phyloP scores from a whole-genome alignment of 2,329 filamentous ascomycete genomes.

The Aspergillus sp. region DNA sequence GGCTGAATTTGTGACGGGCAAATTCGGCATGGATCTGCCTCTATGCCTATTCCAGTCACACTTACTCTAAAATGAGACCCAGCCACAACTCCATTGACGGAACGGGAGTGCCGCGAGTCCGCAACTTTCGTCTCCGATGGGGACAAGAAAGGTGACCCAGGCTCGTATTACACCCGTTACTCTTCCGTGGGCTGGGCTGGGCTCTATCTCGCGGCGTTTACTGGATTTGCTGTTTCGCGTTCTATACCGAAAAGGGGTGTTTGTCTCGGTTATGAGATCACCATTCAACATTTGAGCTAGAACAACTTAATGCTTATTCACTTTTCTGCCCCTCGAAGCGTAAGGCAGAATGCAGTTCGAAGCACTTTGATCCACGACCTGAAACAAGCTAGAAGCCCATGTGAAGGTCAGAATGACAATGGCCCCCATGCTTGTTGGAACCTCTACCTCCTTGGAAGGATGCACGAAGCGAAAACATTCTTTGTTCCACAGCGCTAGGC shows the following conservation, averaged over 20 bases:
- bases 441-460: background rate
- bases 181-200: background rate
- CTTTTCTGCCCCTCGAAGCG: background rate
- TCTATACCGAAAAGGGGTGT: background rate
- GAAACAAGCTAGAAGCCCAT: slow-evolving; percentile 13
- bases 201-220: background rate
- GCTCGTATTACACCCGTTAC: background rate
- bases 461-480: background rate
- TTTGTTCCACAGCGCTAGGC: slow-evolving; percentile 7
- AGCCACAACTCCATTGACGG: background rate
- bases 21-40: background rate
- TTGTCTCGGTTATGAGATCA: background rate
- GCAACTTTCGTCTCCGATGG: background rate
- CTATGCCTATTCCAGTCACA: background rate
- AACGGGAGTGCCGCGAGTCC: background rate
- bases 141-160: background rate
- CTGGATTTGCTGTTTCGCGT: background rate
- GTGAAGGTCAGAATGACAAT: background rate
- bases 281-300: background rate
- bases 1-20: background rate
- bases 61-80: background rate
- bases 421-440: background rate
- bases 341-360: slow-evolving; percentile 3
- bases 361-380: slow-evolving; percentile 10
- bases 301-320: background rate